Evolutionary conservation across 352 stramenopile species (phyloP).

Genomic region (Globisporangium cylindrosporum): DNA sequence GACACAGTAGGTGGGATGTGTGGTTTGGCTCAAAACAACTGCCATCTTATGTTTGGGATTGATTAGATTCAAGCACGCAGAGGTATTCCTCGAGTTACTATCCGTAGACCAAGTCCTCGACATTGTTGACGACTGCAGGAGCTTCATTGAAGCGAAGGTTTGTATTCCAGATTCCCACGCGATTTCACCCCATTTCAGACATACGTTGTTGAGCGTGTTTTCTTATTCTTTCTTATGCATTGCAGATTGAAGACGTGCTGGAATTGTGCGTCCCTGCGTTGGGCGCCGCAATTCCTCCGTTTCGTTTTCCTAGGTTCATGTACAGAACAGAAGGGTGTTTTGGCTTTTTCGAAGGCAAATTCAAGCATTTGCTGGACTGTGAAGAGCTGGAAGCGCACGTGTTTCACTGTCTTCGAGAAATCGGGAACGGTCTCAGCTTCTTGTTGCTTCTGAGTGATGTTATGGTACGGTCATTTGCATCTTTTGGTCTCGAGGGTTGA

Average conservation of each 20-base stretch:
- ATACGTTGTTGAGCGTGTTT: neutral
- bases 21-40: neutral
- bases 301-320: constrained; percentile 67
- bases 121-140: constrained; percentile 28
- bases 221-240: neutral
- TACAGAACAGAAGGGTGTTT: constrained; percentile 45
- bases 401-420: constrained; percentile 76
- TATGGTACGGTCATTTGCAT: constrained; percentile 24
- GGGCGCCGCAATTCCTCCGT: constrained; percentile 65
- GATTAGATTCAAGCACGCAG: constrained; percentile 20
- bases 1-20: neutral
- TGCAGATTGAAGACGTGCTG: constrained; percentile 67
- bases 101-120: constrained; percentile 27
- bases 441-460: constrained; percentile 40
- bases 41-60: neutral
- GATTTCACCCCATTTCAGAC: neutral
- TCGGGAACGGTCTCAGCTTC: constrained; percentile 76
- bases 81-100: constrained; percentile 29
- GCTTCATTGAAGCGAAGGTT: constrained; percentile 43
- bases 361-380: constrained; percentile 74
- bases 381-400: constrained; percentile 78
- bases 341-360: constrained; percentile 82
- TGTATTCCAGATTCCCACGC: neutral
- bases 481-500: neutral
- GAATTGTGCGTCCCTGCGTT: constrained; percentile 69